Percentiles rank a stretch among this genome's conserved stretches.
These are phyloP conservation scores for Goniomonas avonlea DNA, from an alignment of 78 protist genomes.

Conservation along the genomic window DNA sequence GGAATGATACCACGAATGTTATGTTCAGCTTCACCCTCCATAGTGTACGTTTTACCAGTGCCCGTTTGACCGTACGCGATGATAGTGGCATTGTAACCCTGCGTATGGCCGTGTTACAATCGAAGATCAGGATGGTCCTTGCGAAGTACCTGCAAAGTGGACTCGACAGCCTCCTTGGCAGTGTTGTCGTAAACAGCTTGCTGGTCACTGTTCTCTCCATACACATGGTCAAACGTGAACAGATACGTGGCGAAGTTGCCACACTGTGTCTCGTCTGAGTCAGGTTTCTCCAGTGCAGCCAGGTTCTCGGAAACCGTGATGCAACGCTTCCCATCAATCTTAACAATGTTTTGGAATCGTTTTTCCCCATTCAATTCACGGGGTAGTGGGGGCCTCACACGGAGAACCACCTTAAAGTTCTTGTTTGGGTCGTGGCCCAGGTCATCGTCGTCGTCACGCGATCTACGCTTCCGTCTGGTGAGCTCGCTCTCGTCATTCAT, in stretches of 20 bases:
- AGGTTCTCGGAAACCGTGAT: constrained; percentile 13
- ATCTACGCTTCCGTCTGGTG: too few relatives aligned
- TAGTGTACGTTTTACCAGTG: constrained; percentile 70
- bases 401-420: constrained; percentile 38
- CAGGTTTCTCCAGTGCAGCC: background rate
- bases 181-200: constrained; percentile 41
- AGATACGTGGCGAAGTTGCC: constrained; percentile 10
- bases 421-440: background rate
- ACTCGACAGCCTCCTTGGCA: constrained; percentile 48
- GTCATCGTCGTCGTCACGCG: background rate
- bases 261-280: background rate
- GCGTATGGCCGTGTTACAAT: background rate
- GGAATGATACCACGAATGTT: constrained; percentile 70
- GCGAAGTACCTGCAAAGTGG: constrained; percentile 18
- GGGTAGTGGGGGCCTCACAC: constrained; percentile 57
- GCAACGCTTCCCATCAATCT: background rate
- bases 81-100: constrained; percentile 65
- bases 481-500: too few relatives aligned
- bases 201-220: constrained; percentile 37
- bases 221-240: constrained; percentile 62
- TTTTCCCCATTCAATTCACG: constrained; percentile 30
- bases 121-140: background rate
- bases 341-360: background rate
- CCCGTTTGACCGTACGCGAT: constrained; percentile 76
- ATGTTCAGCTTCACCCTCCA: constrained; percentile 48